phyloP scores from a whole-genome alignment of 2,329 filamentous ascomycete genomes.

The Colletotrichum plurivorum region DNA sequence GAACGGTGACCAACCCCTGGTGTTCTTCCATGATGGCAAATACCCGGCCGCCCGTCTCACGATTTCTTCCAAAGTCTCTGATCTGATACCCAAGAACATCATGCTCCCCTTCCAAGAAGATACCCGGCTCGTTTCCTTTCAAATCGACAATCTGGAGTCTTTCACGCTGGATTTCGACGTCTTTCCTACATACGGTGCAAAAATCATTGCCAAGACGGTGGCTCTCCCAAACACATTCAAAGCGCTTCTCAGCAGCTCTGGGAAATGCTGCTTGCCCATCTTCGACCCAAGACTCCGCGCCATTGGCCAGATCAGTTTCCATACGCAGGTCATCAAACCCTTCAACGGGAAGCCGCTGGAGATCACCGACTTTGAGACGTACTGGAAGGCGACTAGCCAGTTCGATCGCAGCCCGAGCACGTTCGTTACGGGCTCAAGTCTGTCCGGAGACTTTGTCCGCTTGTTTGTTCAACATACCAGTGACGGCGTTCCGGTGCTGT shows the following conservation, averaged over 20 bases:
- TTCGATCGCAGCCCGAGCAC: slow-evolving; percentile 88
- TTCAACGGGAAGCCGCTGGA: slow-evolving; percentile 93
- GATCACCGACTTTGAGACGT: slow-evolving; percentile 98
- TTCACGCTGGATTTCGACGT: slow-evolving; percentile 98
- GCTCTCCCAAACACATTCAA: slow-evolving; percentile 91
- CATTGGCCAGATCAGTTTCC: slow-evolving; percentile 95
- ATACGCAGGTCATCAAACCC: slow-evolving; percentile 95
- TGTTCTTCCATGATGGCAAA: slow-evolving; percentile 98
- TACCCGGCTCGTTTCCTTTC: slow-evolving; percentile 92
- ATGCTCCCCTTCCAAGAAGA: slow-evolving; percentile 97
- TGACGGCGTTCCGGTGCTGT: slow-evolving; percentile 89
- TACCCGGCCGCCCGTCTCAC: slow-evolving; percentile 95
- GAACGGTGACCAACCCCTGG: slow-evolving; percentile 79
- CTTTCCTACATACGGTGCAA: slow-evolving; percentile 96
- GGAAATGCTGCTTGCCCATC: slow-evolving; percentile 86
- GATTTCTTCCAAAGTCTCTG: slow-evolving; percentile 95
- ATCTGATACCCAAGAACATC: slow-evolving; percentile 96
- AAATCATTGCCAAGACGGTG: slow-evolving; percentile 96
- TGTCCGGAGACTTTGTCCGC: slow-evolving; percentile 95
- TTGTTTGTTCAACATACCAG: slow-evolving; percentile 93
- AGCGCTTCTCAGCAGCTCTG: slow-evolving; percentile 80
- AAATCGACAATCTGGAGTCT: slow-evolving; percentile 91
- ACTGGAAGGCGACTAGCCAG: slow-evolving; percentile 98
- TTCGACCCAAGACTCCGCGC: slow-evolving; percentile 93
- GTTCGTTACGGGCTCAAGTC: slow-evolving; percentile 92